phyloP scores from a whole-genome alignment of 2,329 filamentous ascomycete genomes.

The Cucurbitaria berberidis region DNA sequence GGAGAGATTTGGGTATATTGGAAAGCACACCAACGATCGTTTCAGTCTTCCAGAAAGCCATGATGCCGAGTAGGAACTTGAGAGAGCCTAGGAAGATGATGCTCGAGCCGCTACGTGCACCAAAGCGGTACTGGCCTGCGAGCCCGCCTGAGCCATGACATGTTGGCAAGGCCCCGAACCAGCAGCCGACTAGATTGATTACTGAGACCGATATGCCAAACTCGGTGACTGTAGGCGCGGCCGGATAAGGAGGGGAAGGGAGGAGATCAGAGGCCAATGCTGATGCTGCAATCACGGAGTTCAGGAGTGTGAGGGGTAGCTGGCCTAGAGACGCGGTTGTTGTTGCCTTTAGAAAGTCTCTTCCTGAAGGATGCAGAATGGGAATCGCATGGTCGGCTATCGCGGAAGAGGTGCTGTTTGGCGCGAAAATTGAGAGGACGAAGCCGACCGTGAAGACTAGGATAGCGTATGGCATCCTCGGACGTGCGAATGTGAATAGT shows the following conservation, averaged over 20 bases:
- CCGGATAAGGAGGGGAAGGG: slow-evolving; percentile 63
- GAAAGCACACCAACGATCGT: slow-evolving; percentile 73
- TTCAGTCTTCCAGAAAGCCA: slow-evolving; percentile 66
- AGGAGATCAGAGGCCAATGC: slow-evolving; percentile 80
- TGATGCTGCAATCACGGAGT: slow-evolving; percentile 87
- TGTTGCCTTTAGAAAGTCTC: slow-evolving; percentile 60
- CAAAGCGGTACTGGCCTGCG: slow-evolving; percentile 89
- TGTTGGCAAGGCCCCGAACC: slow-evolving; percentile 94
- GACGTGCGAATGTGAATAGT: slow-evolving; percentile 68
- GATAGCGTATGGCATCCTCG: slow-evolving; percentile 79
- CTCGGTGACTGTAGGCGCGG: slow-evolving; percentile 72
- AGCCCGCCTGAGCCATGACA: slow-evolving; percentile 93
- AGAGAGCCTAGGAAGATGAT: slow-evolving; percentile 78
- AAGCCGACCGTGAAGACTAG: slow-evolving; percentile 73
- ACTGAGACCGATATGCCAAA: slow-evolving; percentile 80
- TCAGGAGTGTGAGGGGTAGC: slow-evolving; percentile 87
- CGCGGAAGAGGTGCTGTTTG: slow-evolving; percentile 14
- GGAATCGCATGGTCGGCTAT: slow-evolving; percentile 61
- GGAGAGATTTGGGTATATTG: slow-evolving; percentile 74
- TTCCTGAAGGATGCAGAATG: slow-evolving; percentile 53
- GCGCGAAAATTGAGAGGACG: slow-evolving; percentile 62
- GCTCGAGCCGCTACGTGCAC: slow-evolving; percentile 84
- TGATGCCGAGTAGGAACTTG: slow-evolving; percentile 77
- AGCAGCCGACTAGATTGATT: slow-evolving; percentile 86
- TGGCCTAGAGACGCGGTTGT: slow-evolving; percentile 79